phyloP scores from a whole-genome alignment of 1,284 basidiomycete species.

The Sanghuangporus weigelae region DNA sequence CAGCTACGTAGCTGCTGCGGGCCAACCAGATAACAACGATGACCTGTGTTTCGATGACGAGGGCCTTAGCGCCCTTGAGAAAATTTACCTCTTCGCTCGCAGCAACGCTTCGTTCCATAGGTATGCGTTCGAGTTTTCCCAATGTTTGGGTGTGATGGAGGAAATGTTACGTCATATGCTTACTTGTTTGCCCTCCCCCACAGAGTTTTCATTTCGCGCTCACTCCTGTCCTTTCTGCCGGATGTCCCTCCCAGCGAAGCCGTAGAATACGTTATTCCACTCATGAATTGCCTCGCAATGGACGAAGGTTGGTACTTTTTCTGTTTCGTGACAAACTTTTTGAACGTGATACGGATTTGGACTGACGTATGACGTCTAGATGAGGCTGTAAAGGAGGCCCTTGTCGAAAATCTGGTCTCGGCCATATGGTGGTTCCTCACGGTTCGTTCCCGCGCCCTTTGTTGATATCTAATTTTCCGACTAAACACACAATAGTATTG shows the following conservation, averaged over 20 bases:
- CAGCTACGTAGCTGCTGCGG: background rate
- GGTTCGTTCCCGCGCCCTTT: conserved; percentile 33
- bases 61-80: conserved; percentile 79
- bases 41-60: conserved; percentile 66
- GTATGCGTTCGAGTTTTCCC: conserved; percentile 19
- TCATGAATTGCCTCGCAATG: conserved; percentile 82
- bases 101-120: conserved; percentile 83
- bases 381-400: conserved; percentile 87
- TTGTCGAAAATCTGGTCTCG: conserved; percentile 76
- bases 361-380: conserved; percentile 42
- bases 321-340: background rate
- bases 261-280: conserved; percentile 89
- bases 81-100: conserved; percentile 90
- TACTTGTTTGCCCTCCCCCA: background rate
- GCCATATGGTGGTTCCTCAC: conserved; percentile 96
- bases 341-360: background rate
- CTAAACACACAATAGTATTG: conserved; percentile 16
- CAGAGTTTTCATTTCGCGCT: conserved; percentile 78
- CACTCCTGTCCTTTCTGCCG: conserved; percentile 68
- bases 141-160: background rate
- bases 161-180: conserved; percentile 9
- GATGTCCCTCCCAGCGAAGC: conserved; percentile 84
- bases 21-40: conserved; percentile 24
- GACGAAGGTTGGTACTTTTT: conserved; percentile 64
- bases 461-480: conserved; percentile 19